Conservation (phyloP, 139 green algal genomes). For the Mesotaenium endlicherianum region DNA sequence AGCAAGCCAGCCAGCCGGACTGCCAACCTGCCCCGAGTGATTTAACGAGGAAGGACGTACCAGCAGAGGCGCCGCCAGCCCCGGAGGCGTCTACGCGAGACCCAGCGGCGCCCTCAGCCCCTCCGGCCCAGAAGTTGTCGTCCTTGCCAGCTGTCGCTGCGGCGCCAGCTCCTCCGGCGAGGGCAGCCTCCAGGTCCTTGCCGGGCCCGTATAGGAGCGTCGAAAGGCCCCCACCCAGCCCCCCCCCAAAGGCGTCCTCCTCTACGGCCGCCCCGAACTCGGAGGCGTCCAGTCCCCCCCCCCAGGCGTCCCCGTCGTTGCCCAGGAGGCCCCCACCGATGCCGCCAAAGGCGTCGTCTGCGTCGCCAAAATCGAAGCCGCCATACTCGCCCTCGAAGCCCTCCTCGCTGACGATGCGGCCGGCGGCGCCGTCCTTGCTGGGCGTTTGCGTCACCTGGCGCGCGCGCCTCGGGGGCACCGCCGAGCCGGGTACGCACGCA, state of each 20-base stretch:
- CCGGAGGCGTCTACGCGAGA: too few relatives aligned
- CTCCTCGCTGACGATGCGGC: conserved; percentile 1
- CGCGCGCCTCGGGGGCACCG: too few relatives aligned
- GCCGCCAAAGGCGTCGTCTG: conserved; percentile 19
- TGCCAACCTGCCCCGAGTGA: too few relatives aligned
- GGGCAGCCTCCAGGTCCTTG: background rate
- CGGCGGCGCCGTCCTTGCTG: background rate
- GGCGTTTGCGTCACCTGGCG: too few relatives aligned
- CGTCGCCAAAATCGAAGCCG: conserved; percentile 24
- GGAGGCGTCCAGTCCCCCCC: conserved; percentile 29
- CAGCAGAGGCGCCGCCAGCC: too few relatives aligned
- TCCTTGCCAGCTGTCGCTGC: too few relatives aligned
- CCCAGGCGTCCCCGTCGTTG: conserved; percentile 15
- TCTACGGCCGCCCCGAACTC: conserved; percentile 35
- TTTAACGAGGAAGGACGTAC: too few relatives aligned
- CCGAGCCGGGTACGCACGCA: too few relatives aligned
- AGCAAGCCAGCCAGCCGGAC: too few relatives aligned
- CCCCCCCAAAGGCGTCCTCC: conserved; percentile 31
- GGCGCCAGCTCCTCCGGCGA: background rate
- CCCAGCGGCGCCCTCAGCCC: too few relatives aligned
- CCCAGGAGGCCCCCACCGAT: conserved; percentile 9
- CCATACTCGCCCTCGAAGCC: conserved; percentile 41
- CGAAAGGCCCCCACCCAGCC: conserved; percentile 2
- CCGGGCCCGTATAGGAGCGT: background rate
- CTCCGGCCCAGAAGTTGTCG: too few relatives aligned